phyloP scores from a whole-genome alignment of 805 yeast genomes.

The Pichia manshurica region DNA sequence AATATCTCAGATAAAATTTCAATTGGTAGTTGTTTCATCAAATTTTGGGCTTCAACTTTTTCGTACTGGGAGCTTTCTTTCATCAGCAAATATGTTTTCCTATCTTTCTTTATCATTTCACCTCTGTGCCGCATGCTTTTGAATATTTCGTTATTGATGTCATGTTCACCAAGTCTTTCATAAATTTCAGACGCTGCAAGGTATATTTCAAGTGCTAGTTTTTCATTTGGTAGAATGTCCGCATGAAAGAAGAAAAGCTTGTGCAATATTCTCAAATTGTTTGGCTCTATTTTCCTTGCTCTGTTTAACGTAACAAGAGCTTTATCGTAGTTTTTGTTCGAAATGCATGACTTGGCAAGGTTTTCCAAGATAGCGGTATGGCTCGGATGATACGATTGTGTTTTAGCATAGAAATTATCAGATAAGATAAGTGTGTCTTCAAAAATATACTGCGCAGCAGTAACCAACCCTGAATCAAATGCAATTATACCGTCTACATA shows the following conservation, averaged over 20 bases:
- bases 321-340: background rate
- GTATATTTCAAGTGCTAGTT: constrained; percentile 8
- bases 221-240: constrained; percentile 10
- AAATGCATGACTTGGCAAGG: constrained; percentile 6
- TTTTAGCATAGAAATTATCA: background rate
- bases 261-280: constrained; percentile 4
- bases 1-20: constrained; percentile 11
- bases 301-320: constrained; percentile 4
- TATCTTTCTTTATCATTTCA: background rate
- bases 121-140: constrained; percentile 2
- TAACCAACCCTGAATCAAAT: constrained; percentile 3
- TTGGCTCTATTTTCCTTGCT: constrained; percentile 6
- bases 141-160: background rate
- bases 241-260: constrained; percentile 4
- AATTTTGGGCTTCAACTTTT: constrained; percentile 4
- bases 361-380: constrained; percentile 4
- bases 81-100: background rate
- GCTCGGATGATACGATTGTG: background rate
- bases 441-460: constrained; percentile 1
- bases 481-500: constrained; percentile 4
- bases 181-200: background rate
- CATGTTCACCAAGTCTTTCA: background rate
- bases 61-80: background rate
- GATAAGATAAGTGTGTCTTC: background rate
- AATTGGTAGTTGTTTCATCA: constrained; percentile 10